Base-by-base conservation (phyloP, 306 rosid species). In the Senna tora region DNA sequence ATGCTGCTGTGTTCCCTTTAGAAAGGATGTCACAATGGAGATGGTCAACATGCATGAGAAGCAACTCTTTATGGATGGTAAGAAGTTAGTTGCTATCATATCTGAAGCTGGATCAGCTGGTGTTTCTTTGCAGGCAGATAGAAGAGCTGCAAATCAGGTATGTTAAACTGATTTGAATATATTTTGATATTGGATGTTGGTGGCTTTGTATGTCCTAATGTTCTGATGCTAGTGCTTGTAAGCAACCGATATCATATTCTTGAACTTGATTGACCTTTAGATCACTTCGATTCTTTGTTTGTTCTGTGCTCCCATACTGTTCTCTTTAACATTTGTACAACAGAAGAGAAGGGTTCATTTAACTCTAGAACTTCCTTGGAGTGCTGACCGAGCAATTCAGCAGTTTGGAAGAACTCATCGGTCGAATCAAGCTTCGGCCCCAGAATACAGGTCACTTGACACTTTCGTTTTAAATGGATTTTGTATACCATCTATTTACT, bases 91-190 rank as follows among this genome's bases (percentile, higher is more conserved):
- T 76, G 99, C 99, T 46, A 88, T 94, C 73, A 94, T 94, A 58
- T 94, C 99, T 65, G 99, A 94, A 87, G 99, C 99, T 79, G 99
- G 99, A 79, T 94, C 99, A 34, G 96, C 99, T 72, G 99, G 99
- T 3, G 97, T 94, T 73, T 94, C 99, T 63, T 81, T 94, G 88
- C 99, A 94, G 85, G 96, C 99, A 32, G 99, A 94, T 80, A 91
- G 96, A 82, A 87, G 99, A 80, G 99, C 88, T 10, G 57, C 17
- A 76, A 94, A 94, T 86, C 99, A 91, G 94, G 99, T 85, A 69
- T 73, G 60, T 36, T 66, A 75, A 58, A 52, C 52, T 80, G 33
- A 41, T 65, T 50, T 42, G 53, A 67, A 75, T 71, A 46, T 41
- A 51, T 20, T 62, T 60, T 71, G 30, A 5, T 56, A 34, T 60